Evolutionary conservation across 129 eudicot species (phyloP), one percentile per base, ranked within the genome.

Genomic region (Solidago caesia): DNA sequence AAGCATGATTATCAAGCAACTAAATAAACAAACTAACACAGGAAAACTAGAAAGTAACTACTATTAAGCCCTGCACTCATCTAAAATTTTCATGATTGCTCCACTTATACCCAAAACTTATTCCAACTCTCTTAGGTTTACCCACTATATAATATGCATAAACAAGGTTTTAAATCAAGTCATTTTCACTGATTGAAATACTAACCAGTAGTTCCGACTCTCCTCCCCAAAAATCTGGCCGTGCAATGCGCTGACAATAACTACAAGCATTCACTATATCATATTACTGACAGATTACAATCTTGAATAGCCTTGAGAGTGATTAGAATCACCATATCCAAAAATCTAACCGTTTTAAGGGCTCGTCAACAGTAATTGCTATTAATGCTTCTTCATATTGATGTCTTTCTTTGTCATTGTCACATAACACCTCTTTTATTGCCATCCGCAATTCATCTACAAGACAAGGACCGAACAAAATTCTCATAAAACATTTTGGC

Each of bases 141-240:
- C 39, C 44, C 72, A 41, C 64, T 33, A 55, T n/a, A 13, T 2
- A 52, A 33, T 21, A 21, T 61, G 67, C 67, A 13, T 13, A 60
- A 60, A 27, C 6, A 60, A 11, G 44, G 15, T 25, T 60, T 33
- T 8, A 60, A 9, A 60, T 26, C 7, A 13, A 33, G 7, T 12
- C 11, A 3, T 33, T 14, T 62, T 8, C 16, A 27, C 26, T 33
- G 42, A n/a, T 63, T 66, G 46, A 51, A 13, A 49, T 65, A 85
- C 98, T 83, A 68, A 90, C 98, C 92, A 94, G 88, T 66, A 94
- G 79, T 82, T 94, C 98, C 51, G 98, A 86, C 79, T 94, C 98
- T 74, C 98, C 98, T 73, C 98, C 98, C 98, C 98, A 94, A 76
- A 94, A 94, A 79, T 90, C 96, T 26, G 98, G 73, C 65, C 88